Evolutionary conservation across 371 early-diverging fungal species (phyloP).

Genomic region (Capillidium heterosporum): DNA sequence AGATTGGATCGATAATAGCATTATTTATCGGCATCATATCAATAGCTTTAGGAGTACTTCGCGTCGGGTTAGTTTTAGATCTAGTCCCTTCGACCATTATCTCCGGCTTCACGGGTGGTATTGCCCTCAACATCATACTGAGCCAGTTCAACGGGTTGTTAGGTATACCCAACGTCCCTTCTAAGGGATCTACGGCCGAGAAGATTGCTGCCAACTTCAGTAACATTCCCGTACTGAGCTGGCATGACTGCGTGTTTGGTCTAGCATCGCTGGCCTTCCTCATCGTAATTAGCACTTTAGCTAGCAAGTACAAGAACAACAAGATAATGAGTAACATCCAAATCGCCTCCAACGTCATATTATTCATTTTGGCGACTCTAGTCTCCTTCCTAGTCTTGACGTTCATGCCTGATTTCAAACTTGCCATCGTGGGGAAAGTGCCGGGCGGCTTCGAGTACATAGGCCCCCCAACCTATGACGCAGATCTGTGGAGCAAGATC

Average conservation of each 20-base stretch:
- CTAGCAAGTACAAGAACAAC: neutral
- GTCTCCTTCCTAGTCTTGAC: slow-evolving; percentile 20
- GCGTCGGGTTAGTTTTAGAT: slow-evolving; percentile 72
- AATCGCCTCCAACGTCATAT: neutral
- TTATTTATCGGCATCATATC: slow-evolving; percentile 38
- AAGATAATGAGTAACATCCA: neutral
- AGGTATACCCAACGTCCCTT: slow-evolving; percentile 42
- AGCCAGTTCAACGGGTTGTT: slow-evolving; percentile 52
- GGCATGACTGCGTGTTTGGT: neutral
- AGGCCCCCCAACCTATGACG: slow-evolving; percentile 21
- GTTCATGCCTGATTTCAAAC: slow-evolving; percentile 15
- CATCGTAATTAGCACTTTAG: neutral
- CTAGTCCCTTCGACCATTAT: slow-evolving; percentile 64
- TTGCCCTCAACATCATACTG: slow-evolving; percentile 53
- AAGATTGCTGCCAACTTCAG: neutral
- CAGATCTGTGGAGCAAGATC: slow-evolving; percentile 18
- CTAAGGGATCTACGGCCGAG: slow-evolving; percentile 2
- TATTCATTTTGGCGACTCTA: slow-evolving; percentile 11
- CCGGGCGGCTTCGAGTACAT: slow-evolving; percentile 46
- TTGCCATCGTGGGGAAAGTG: slow-evolving; percentile 40
- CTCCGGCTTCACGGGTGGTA: slow-evolving; percentile 55
- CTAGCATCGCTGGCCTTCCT: neutral
- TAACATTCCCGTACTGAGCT: neutral
- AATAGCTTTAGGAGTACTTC: slow-evolving; percentile 48
- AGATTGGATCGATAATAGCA: slow-evolving; percentile 34